These are phyloP conservation scores for Quercus bicolor DNA, from an alignment of 306 rosid genomes.

Conservation along the genomic window DNA sequence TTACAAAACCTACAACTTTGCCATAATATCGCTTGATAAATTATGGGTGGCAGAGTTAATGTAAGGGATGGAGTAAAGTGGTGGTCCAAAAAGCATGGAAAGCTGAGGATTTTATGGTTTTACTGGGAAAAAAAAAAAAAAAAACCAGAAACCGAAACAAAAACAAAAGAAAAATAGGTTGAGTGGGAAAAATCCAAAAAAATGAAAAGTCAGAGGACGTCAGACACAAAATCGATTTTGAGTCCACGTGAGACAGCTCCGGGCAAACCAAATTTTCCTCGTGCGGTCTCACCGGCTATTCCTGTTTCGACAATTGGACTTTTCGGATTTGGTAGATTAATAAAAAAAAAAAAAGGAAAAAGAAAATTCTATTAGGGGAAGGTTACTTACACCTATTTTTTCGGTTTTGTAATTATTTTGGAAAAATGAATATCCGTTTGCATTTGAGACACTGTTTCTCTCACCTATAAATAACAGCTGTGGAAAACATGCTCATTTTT, in stretches of 20 bases:
- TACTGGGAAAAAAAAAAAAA: neutral
- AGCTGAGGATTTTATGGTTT: neutral
- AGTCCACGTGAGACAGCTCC: constrained; percentile 13
- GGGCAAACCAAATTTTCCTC: neutral
- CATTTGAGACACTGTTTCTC: neutral
- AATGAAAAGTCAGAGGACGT: neutral
- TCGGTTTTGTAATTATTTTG: too few relatives aligned
- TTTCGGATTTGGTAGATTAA: neutral
- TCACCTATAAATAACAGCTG: constrained; percentile 48
- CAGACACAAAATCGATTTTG: constrained; percentile 34
- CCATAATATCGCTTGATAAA: too few relatives aligned
- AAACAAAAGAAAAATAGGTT: neutral
- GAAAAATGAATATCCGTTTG: neutral
- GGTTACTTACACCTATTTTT: too few relatives aligned
- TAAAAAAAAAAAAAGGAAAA: neutral
- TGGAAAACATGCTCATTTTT: neutral
- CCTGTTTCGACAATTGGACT: neutral
- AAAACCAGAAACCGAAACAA: too few relatives aligned
- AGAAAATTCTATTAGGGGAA: neutral
- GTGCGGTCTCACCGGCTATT: constrained; percentile 34
- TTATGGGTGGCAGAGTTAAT: too few relatives aligned
- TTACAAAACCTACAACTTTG: too few relatives aligned
- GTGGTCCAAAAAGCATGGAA: too few relatives aligned
- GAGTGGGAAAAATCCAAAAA: neutral
- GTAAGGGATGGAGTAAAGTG: too few relatives aligned